phyloP scores from a whole-genome alignment of 495 filamentous ascomycete species.

The Annulohypoxylon bovei region DNA sequence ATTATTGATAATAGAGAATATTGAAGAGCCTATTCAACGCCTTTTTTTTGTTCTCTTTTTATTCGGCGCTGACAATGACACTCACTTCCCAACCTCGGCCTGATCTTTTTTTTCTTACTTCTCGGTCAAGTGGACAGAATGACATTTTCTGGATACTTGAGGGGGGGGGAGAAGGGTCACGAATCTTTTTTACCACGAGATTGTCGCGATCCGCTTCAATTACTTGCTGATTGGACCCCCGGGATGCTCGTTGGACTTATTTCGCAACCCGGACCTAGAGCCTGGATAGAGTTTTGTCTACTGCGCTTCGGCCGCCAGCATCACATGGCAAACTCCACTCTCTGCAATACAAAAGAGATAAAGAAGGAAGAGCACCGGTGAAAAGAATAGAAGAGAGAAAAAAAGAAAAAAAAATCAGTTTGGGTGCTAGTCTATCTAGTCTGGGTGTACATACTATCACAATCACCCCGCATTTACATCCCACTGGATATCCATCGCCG shows the following conservation, averaged over 20 bases:
- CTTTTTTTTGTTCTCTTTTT: slow-evolving; percentile 15
- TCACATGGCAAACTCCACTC: slow-evolving; percentile 37
- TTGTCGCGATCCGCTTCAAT: slow-evolving; percentile 3
- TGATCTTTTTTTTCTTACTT: background rate
- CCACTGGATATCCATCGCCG: slow-evolving; percentile 18
- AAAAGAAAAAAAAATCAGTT: background rate
- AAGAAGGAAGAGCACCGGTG: background rate
- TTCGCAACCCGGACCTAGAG: slow-evolving; percentile 10
- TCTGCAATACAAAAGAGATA: slow-evolving; percentile 5
- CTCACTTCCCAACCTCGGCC: slow-evolving; percentile 4
- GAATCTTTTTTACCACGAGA: slow-evolving; percentile 5
- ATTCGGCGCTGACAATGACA: slow-evolving; percentile 15
- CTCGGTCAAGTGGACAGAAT: slow-evolving; percentile 17
- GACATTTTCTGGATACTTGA: background rate
- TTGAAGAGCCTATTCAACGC: slow-evolving; percentile 13
- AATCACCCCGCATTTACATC: slow-evolving; percentile 37
- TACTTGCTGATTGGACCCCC: slow-evolving; percentile 9
- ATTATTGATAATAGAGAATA: slow-evolving; percentile 1
- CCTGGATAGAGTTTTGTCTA: slow-evolving; percentile 30
- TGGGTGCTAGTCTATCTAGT: slow-evolving; percentile 15
- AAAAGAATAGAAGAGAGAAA: slow-evolving; percentile 3
- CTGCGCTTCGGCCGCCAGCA: slow-evolving; percentile 20
- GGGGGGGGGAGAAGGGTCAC: background rate
- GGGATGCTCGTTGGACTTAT: slow-evolving; percentile 2
- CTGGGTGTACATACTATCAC: slow-evolving; percentile 16